Percentiles rank a stretch among this genome's conserved stretches.
Evolutionary conservation across 106 monocot species (phyloP).

Genomic region (Chionographis japonica): DNA sequence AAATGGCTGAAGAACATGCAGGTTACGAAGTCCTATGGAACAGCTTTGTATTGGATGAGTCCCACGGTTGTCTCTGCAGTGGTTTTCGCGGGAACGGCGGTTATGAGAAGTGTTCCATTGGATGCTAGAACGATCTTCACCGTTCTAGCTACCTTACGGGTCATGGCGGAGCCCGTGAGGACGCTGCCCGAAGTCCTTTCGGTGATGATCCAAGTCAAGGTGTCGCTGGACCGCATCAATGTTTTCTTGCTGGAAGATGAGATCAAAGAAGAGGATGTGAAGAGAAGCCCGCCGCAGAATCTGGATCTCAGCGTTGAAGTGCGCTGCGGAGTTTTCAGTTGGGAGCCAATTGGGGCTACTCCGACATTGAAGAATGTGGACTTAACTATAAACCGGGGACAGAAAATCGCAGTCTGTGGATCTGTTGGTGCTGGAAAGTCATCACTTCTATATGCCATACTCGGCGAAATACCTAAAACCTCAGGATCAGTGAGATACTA

Average conservation of each 20-base stretch:
- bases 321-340: slow-evolving; percentile 40
- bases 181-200: slow-evolving; percentile 65
- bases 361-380: slow-evolving; percentile 38
- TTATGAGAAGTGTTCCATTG: slow-evolving; percentile 44
- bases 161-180: slow-evolving; percentile 73
- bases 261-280: slow-evolving; percentile 45
- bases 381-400: slow-evolving; percentile 33
- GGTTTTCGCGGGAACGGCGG: slow-evolving; percentile 49
- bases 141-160: slow-evolving; percentile 55
- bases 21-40: slow-evolving; percentile 56
- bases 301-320: slow-evolving; percentile 23
- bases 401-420: slow-evolving; percentile 74
- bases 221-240: slow-evolving; percentile 67
- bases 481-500: slow-evolving; percentile 61
- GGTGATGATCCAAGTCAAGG: slow-evolving; percentile 70
- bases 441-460: slow-evolving; percentile 55
- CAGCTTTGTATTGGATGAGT: slow-evolving; percentile 66
- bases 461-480: slow-evolving; percentile 68
- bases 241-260: slow-evolving; percentile 70
- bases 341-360: slow-evolving; percentile 26
- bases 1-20: slow-evolving; percentile 66
- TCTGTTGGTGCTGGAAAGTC: slow-evolving; percentile 80
- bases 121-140: slow-evolving; percentile 74
- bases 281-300: slow-evolving; percentile 4
- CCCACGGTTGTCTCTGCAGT: slow-evolving; percentile 72